These are phyloP conservation scores for Alternaria gansuensis DNA, from an alignment of 2,329 filamentous ascomycete species.

Conservation along the genomic window DNA sequence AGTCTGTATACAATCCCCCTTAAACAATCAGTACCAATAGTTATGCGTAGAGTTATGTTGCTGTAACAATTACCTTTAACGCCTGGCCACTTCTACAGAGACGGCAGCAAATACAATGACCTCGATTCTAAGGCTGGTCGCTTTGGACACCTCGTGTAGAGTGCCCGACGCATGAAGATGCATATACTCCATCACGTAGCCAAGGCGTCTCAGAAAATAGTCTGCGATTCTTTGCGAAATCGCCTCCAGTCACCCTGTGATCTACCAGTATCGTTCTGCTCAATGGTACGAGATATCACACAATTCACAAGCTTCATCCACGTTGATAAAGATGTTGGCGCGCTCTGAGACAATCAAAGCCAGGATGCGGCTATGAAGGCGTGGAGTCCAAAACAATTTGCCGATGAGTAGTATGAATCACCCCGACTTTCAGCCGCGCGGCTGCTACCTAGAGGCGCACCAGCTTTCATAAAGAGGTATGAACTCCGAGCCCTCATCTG, in stretches of 20 bases:
- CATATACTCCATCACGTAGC: background rate
- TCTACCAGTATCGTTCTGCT: background rate
- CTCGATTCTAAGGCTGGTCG: background rate
- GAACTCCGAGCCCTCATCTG: background rate
- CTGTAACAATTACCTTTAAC: background rate
- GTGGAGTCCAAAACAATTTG: background rate
- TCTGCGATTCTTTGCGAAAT: too few species aligned
- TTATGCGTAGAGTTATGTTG: too few species aligned
- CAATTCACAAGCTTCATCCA: background rate
- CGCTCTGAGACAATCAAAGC: background rate
- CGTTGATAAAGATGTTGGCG: background rate
- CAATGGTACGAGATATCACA: background rate
- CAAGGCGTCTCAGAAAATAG: background rate
- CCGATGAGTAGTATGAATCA: background rate
- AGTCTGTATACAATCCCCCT: too few species aligned
- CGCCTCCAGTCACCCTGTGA: background rate
- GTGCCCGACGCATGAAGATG: background rate
- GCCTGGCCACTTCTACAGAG: rapidly evolving
- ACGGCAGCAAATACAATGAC: background rate
- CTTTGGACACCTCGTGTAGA: background rate
- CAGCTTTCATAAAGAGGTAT: background rate
- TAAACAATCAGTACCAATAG: too few species aligned
- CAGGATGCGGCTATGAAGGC: background rate
- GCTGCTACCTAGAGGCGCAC: background rate
- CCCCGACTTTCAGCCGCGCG: background rate